Evolutionary conservation across 2,329 filamentous ascomycete species (phyloP), one percentile per base, ranked within the genome.

Genomic region (Juglanconis sp.): DNA sequence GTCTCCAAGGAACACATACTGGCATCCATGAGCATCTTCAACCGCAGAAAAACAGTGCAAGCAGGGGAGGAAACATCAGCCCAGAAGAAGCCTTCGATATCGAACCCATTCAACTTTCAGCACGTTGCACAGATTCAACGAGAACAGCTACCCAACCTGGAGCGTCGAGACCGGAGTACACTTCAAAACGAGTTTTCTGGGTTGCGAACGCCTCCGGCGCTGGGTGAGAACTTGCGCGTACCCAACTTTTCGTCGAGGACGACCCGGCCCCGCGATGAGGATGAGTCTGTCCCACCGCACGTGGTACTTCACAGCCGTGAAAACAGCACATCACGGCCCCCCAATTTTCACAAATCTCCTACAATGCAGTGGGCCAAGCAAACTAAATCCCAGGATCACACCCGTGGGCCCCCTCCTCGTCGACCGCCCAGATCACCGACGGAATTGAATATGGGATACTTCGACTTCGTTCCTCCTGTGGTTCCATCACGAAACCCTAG

Each of bases 51-150:
- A 65, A 65, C 70, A 31, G 65, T 68, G 54, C 76, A 71, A 56
- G 68, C 69, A n/a, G 60, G 68, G 4, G 68, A 68, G n/a, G 68
- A 70, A 34, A 57, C 52, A 54, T 65, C 55, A 65, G 70, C 68
- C 13, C 69, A 70, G 56, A 80, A 72, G 66, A 80, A 76, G 63
- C 68, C 80, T 53, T 79, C 81, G 57, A 88, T 88, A 57, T 88
- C 86, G 1, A 81, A 77, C 1, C 86, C 86, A 3, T 88, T 86
- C 72, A 87, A 88, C 74, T 88, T 88, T 63, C 85, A 87, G 68
- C 86, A 88, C 70, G 77, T 88, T 38, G 80, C 82, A 4, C 85
- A 87, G 68, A 84, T 81, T 11, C 74, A 78, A 11, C 80, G 79
- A 51, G 79, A 85, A 35, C 74, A 80, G 53, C 61, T 80, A 3